Base-by-base conservation (phyloP, 2,329 filamentous ascomycete species). In the Fusarium begoniae region DNA sequence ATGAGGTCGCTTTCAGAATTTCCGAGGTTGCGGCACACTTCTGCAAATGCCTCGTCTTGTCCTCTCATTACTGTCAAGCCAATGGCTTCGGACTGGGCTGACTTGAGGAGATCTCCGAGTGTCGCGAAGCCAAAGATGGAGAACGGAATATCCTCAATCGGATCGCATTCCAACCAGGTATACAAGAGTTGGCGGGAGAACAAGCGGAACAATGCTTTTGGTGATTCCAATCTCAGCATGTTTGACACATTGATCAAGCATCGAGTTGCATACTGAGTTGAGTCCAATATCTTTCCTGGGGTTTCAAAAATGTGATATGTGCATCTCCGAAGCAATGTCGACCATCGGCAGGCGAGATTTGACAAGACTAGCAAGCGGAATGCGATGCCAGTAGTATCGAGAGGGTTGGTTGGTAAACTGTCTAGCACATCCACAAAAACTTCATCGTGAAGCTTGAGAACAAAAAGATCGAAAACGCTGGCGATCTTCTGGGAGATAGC, bases 281-380 rank as follows among this genome's bases (percentile, higher is more conserved):
- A 92, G 17, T 84, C 83, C 7, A 88, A 83, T 20, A 97, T 90
- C 64, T 91, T 90, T 4, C 93, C 94, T 4, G 95, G 93, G 0
- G 93, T 94, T 81, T 98, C 96, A 76, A 98, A 98, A 28, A 98
- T 95, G 81, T 96, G 93, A 80, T 98, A 99, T 24, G 97, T 93
- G 74, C 94, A 95, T 73, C 93, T 91, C 58, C 95, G 92, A 48
- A 98, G 87, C 26, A 98, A 86, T 2, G 95, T 97, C 67, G 94
- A 91, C 94, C 96, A 98, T 57, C 87, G 85, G 37, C 94, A 93
- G 30, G 93, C 96, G 66, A 99, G 84, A 63, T 91, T 90, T 3
- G 93, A 90, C 17, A 98, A 84, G 14, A 94, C 90, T 70, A 93
- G 89, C 6, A 98, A 84, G 11, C 96, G 91, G 72, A 97, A 89